These are phyloP conservation scores for Ceratobasidium theobromae DNA, from an alignment of 1,284 basidiomycete genomes.

Conservation along the genomic window DNA sequence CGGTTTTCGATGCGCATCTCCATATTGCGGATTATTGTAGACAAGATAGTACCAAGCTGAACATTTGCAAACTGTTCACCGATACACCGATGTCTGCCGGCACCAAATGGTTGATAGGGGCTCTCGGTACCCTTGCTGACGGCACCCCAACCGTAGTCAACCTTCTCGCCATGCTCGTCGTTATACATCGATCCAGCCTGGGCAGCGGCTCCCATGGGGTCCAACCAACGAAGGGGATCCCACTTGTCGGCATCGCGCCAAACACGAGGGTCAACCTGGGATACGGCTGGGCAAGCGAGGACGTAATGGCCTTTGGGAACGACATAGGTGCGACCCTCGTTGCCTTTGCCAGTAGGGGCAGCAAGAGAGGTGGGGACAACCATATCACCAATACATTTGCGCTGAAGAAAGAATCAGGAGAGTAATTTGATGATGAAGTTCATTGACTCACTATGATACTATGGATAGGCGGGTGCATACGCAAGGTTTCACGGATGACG, in stretches of 20 bases:
- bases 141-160: conserved; percentile 94
- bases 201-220: conserved; percentile 72
- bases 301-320: conserved; percentile 92
- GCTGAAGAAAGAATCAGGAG: conserved; percentile 50
- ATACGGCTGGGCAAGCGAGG: conserved; percentile 86
- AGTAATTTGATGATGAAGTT: background rate
- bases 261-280: conserved; percentile 81
- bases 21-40: conserved; percentile 75
- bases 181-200: conserved; percentile 73
- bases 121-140: conserved; percentile 91
- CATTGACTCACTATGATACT: conserved; percentile 59
- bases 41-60: conserved; percentile 84
- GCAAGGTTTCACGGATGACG: conserved; percentile 90
- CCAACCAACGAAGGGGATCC: conserved; percentile 85
- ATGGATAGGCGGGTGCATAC: conserved; percentile 92
- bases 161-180: conserved; percentile 78
- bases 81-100: conserved; percentile 92
- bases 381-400: conserved; percentile 77
- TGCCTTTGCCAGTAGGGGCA: conserved; percentile 37
- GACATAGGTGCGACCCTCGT: conserved; percentile 58
- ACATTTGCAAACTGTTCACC: conserved; percentile 96
- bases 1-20: conserved; percentile 68
- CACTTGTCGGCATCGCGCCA: conserved; percentile 79
- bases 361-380: conserved; percentile 76
- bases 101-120: conserved; percentile 95